phyloP scores from a whole-genome alignment of 805 yeast genomes.

The Sugiyamaella americana region DNA sequence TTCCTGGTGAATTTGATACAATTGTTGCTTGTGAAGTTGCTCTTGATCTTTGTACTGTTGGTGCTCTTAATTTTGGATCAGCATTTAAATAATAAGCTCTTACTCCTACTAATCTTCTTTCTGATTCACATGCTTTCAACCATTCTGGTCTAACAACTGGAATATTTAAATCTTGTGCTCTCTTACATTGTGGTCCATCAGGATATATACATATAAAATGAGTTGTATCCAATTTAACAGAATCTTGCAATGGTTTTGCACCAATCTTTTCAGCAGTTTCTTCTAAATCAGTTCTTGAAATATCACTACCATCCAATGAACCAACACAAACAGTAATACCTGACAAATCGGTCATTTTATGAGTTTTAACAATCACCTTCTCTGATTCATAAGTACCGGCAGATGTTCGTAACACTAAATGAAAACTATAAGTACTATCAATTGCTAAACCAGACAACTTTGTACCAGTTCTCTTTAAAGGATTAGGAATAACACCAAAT shows the following conservation, averaged over 20 bases:
- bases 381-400: conserved; percentile 82
- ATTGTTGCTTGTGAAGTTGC: conserved; percentile 18
- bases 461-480: conserved; percentile 68
- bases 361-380: conserved; percentile 66
- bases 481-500: conserved; percentile 78
- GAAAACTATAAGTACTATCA: conserved; percentile 75
- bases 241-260: conserved; percentile 68
- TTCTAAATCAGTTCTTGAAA: conserved; percentile 51
- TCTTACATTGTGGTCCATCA: conserved; percentile 65
- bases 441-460: conserved; percentile 89
- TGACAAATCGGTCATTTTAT: conserved; percentile 89
- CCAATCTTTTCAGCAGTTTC: conserved; percentile 64
- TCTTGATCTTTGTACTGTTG: conserved; percentile 19
- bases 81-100: conserved; percentile 52
- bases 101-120: conserved; percentile 87
- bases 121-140: conserved; percentile 88
- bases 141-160: conserved; percentile 96
- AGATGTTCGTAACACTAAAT: conserved; percentile 74
- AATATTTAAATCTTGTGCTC: conserved; percentile 78
- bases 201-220: conserved; percentile 79
- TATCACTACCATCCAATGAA: conserved; percentile 46
- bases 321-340: conserved; percentile 93
- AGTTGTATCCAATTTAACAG: conserved; percentile 84
- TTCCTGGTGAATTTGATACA: background rate
- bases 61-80: conserved; percentile 30